phyloP scores from a whole-genome alignment of 2,329 filamentous ascomycete species.

The Arachnopeziza araneosa region DNA sequence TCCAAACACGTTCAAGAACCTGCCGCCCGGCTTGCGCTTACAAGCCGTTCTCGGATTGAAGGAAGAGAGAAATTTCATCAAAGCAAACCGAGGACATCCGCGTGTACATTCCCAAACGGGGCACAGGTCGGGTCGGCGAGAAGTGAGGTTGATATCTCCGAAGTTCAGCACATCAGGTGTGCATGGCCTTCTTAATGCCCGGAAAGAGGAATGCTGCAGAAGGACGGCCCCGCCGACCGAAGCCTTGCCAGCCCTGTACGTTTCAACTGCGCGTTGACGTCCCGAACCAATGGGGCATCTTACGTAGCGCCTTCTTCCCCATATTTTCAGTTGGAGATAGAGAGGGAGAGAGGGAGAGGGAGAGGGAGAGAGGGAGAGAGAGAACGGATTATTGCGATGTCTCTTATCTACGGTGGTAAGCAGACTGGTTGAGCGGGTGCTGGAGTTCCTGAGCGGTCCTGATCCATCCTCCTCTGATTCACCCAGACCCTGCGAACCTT shows the following conservation, averaged over 20 bases:
- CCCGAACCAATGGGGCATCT: not conserved
- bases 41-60: not conserved
- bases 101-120: not conserved
- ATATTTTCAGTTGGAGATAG: not conserved
- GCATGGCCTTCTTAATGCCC: not conserved
- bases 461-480: too few relatives aligned
- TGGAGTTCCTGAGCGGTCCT: too few relatives aligned
- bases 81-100: not conserved
- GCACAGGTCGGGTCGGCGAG: too few relatives aligned
- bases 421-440: too few relatives aligned
- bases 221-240: not conserved
- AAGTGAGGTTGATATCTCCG: too few relatives aligned
- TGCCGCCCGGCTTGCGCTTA: too few relatives aligned
- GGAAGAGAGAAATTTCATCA: not conserved
- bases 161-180: not conserved
- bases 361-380: too few relatives aligned
- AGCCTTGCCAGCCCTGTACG: not conserved
- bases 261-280: not conserved
- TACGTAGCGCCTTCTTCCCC: slow-evolving; percentile 14
- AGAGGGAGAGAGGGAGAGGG: too few relatives aligned
- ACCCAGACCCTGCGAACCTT: too few relatives aligned
- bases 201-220: not conserved
- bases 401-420: too few relatives aligned
- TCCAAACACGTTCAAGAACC: too few relatives aligned
- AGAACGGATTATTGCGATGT: too few relatives aligned